These are phyloP conservation scores for Rhodamnia argentea DNA, from an alignment of 345 rosid species.

Conservation along the genomic window DNA sequence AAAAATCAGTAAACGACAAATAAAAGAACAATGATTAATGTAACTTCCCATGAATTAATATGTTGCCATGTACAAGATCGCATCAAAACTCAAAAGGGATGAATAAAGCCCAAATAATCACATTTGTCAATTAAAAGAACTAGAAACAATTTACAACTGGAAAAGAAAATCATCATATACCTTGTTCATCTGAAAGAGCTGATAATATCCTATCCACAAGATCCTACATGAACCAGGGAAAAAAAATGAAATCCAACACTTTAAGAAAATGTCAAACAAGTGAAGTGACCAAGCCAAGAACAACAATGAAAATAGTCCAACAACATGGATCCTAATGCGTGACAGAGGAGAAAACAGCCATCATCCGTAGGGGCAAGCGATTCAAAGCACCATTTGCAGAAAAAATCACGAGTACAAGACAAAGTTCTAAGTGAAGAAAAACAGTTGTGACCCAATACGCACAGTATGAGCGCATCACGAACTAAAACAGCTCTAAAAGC, in stretches of 20 bases:
- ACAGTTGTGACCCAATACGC: background rate
- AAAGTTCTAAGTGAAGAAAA: background rate
- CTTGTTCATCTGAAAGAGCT: slow-evolving; percentile 65
- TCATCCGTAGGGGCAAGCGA: background rate
- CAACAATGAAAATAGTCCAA: background rate
- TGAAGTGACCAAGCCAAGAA: background rate
- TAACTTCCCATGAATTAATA: background rate
- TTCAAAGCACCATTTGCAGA: background rate
- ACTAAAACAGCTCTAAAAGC: background rate
- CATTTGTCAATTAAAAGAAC: background rate
- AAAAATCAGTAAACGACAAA: background rate
- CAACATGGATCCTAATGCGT: background rate
- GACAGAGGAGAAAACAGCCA: background rate
- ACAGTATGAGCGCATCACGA: background rate
- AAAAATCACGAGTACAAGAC: background rate
- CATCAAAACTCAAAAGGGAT: background rate
- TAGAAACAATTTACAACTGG: background rate
- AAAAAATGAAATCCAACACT: background rate
- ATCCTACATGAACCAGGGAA: slow-evolving; percentile 36
- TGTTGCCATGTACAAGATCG: background rate
- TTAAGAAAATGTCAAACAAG: background rate
- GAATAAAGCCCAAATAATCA: background rate
- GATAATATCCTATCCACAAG: slow-evolving; percentile 74
- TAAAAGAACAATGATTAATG: background rate
- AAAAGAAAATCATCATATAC: slow-evolving; percentile 14